Percentiles rank a stretch among this genome's conserved stretches.
Evolutionary conservation across 768 basidiomycete species (phyloP).

Genomic region (Trametes cingulata): DNA sequence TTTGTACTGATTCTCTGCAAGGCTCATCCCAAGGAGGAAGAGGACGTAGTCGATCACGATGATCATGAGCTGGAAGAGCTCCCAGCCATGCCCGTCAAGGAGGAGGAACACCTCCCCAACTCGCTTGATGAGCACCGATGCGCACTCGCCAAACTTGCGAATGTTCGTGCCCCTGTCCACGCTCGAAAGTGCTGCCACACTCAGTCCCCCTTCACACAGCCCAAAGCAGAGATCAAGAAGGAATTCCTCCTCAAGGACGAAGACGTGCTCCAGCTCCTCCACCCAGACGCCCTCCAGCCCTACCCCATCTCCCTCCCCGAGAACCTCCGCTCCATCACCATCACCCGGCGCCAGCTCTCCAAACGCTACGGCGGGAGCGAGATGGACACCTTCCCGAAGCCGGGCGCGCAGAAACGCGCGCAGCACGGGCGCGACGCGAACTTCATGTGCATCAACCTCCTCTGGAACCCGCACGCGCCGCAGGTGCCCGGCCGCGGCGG

Average conservation of each 20-base stretch:
- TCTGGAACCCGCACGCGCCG: slow-evolving; percentile 39
- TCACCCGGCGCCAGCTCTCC: slow-evolving; percentile 34
- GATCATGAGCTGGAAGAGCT: background rate
- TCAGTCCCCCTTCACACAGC: background rate
- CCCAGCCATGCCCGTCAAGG: background rate
- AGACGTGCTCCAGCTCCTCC: background rate
- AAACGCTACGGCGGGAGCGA: slow-evolving; percentile 38
- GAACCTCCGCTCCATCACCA: slow-evolving; percentile 29
- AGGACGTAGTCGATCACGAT: too few relatives aligned
- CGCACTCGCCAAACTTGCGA: background rate
- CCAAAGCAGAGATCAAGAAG: slow-evolving; percentile 16
- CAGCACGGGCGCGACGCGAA: slow-evolving; percentile 34
- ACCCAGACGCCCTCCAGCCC: slow-evolving; percentile 27
- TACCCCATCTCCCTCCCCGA: slow-evolving; percentile 32
- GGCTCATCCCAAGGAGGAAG: too few relatives aligned
- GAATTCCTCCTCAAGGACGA: slow-evolving; percentile 8
- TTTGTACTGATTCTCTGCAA: too few relatives aligned
- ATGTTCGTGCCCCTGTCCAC: background rate
- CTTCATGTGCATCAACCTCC: slow-evolving; percentile 38
- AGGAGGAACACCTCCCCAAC: background rate
- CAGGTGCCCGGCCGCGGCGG: slow-evolving; percentile 38
- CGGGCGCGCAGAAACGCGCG: slow-evolving; percentile 21
- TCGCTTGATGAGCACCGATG: background rate
- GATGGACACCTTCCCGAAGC: slow-evolving; percentile 32
- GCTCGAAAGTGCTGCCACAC: background rate